Percentiles rank a stretch among this genome's conserved stretches.
Conservation (phyloP, 179 eudicot genomes). For the Spinacia oleracea region DNA sequence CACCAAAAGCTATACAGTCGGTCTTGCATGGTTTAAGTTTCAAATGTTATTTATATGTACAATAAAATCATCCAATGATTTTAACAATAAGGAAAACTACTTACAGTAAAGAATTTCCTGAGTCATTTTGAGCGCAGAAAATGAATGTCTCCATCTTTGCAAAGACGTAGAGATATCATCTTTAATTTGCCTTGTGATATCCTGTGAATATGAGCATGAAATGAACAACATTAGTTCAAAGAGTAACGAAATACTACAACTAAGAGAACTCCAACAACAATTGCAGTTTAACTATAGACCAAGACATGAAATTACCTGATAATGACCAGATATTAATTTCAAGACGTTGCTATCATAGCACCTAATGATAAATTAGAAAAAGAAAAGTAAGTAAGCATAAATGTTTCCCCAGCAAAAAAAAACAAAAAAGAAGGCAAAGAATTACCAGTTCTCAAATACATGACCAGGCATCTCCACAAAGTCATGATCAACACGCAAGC, state of each 20-base stretch:
- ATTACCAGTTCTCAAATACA: conserved; percentile 82
- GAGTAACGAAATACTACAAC: not conserved
- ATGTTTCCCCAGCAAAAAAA: not conserved
- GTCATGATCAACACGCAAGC: conserved; percentile 88
- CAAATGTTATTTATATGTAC: conserved; percentile 1
- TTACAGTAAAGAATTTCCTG: conserved; percentile 90
- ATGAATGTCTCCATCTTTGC: conserved; percentile 75
- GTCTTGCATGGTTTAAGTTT: not conserved
- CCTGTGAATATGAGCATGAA: conserved; percentile 44
- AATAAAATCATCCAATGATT: not conserved
- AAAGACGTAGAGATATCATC: conserved; percentile 70
- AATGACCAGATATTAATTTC: conserved; percentile 83
- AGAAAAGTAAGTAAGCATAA: conserved; percentile 11
- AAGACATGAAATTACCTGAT: conserved; percentile 58
- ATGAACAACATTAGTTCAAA: conserved; percentile 1
- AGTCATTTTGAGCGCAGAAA: conserved; percentile 83
- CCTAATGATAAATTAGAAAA: conserved; percentile 43
- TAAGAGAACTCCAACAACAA: not conserved
- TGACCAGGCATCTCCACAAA: conserved; percentile 91
- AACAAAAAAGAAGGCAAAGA: not conserved
- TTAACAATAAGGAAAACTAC: conserved; percentile 25
- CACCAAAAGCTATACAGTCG: not conserved
- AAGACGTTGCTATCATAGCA: conserved; percentile 75
- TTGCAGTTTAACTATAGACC: not conserved
- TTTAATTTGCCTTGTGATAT: conserved; percentile 82